Evolutionary conservation across 2,329 filamentous ascomycete genomes (phyloP), one percentile per base, ranked within the genome.

Genomic region (Xylariomycetidae sp.): DNA sequence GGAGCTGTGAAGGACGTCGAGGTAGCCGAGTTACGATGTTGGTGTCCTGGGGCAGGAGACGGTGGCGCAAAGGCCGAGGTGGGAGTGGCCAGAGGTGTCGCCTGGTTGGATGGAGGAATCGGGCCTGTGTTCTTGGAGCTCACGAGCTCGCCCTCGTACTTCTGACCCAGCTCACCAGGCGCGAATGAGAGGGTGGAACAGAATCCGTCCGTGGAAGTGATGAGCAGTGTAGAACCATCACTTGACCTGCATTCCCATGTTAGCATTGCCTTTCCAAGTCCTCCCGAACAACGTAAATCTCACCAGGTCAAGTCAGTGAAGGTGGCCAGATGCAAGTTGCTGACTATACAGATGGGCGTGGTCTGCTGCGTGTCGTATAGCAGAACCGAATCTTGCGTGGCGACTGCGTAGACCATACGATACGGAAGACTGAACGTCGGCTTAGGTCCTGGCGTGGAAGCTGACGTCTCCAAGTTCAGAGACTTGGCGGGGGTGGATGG

Each of bases 161-260:
- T 64, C 44, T 90, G 80, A 10, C 92, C 92, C 1, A 98, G 67
- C 58, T 98, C 92, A 7, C 86, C 85, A 2, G 83, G 68, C 1
- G 76, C 62, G 54, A 98, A 98, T 0, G 88, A 84, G 5, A 98
- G 68, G 0, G 85, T 83, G 0, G 92, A 98, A 58, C 92, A 98
- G 65, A 96, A 98, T 0, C 92, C 92, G 58, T 98, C 92, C 0
- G 92, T 95, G 0, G 92, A 98, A n/a, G 88, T 92, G 65, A 98
- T 93, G 31, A 98, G 70, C 15, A 98, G 67, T 2, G 82, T 88
- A 25, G 77, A 68, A 10, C 84, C 84, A 58, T 89, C 84, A 43
- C 71, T 79, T 2, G 84, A 84, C 82, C 82, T 85, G 42, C 16
- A 23, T 37, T 54, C 43, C 29, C 37, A 50, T 66, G 48, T 61